Evolutionary conservation across 257 asterid species (phyloP).

Genomic region (Thymus mandschuricus): DNA sequence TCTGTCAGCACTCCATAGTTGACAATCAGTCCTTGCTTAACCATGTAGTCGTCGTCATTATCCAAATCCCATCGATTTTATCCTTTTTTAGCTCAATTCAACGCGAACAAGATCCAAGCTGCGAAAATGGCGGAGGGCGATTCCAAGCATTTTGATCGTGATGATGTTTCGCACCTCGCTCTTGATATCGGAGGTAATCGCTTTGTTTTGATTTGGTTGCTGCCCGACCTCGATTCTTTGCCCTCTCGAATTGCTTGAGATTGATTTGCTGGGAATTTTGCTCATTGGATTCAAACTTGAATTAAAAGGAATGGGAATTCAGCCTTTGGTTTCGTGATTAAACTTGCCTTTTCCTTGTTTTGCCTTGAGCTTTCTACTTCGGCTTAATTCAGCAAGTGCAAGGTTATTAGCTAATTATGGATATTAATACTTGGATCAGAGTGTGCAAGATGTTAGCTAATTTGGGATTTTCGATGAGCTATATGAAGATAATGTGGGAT

Average conservation of each 20-base stretch:
- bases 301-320: not conserved
- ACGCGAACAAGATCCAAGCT: conserved; percentile 14
- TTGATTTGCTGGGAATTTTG: not conserved
- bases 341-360: not conserved
- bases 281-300: no score
- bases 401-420: not conserved
- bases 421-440: conserved; percentile 2
- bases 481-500: conserved; percentile 6
- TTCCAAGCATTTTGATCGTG: conserved; percentile 35
- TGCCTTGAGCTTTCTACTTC: conserved; percentile 6
- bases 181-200: conserved; percentile 87
- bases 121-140: conserved; percentile 38
- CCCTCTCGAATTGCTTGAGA: not conserved
- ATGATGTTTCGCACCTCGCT: conserved; percentile 67
- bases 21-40: conserved; percentile 25
- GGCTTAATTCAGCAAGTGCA: conserved; percentile 24
- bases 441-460: conserved; percentile 2
- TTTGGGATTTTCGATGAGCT: not conserved
- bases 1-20: conserved; percentile 39
- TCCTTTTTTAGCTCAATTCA: not conserved
- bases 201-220: not conserved
- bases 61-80: not conserved
- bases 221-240: not conserved
- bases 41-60: conserved; percentile 7
- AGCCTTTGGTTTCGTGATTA: not conserved